phyloP scores from a whole-genome alignment of 257 asterid genomes.

The Solanum paucissectum region DNA sequence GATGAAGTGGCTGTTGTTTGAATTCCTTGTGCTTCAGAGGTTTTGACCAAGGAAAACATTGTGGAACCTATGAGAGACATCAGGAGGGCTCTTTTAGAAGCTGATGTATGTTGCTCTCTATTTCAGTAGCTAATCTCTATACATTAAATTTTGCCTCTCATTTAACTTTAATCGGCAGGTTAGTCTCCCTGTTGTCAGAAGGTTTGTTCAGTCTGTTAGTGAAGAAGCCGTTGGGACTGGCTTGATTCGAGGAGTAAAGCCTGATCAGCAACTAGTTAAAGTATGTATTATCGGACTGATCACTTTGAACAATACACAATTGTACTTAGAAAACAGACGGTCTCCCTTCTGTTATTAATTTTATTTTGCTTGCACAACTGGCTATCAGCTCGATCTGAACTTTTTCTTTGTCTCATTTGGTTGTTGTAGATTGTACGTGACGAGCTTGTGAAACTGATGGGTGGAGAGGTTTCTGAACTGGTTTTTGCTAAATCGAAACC shows the following conservation, averaged over 20 bases:
- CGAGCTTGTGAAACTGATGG: constrained; percentile 90
- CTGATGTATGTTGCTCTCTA: constrained; percentile 54
- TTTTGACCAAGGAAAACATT: constrained; percentile 87
- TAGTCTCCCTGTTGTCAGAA: constrained; percentile 95
- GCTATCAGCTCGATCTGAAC: background rate
- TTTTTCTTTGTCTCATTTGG: background rate
- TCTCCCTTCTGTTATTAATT: background rate
- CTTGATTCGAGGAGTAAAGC: constrained; percentile 81
- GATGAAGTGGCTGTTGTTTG: background rate
- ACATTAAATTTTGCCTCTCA: background rate
- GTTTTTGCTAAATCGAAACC: constrained; percentile 68
- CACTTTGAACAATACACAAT: background rate
- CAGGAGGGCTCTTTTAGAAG: constrained; percentile 91
- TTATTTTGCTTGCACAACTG: background rate
- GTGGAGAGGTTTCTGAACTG: constrained; percentile 93
- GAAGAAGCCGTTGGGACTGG: constrained; percentile 93
- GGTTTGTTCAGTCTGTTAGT: constrained; percentile 84
- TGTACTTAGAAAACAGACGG: background rate
- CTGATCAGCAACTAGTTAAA: constrained; percentile 97
- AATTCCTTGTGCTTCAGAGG: constrained; percentile 41
- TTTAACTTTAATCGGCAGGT: constrained; percentile 41
- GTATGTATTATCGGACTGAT: constrained; percentile 19
- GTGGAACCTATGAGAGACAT: constrained; percentile 96
- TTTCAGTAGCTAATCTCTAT: background rate
- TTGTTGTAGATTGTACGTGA: constrained; percentile 62